Conservation (phyloP, 306 rosid genomes). For the Prunus salicina region DNA sequence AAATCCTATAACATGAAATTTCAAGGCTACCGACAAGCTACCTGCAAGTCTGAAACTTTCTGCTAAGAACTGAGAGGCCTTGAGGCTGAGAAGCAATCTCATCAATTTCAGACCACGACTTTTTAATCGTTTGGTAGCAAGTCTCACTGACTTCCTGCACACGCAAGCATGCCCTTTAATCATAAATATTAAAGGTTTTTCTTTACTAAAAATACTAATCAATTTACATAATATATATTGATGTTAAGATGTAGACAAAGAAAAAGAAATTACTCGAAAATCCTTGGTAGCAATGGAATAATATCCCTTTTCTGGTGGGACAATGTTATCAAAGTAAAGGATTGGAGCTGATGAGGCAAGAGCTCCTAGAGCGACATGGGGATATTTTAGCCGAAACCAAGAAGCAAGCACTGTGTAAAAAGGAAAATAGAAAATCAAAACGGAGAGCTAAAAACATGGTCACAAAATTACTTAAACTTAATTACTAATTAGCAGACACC, state of each 20-base stretch:
- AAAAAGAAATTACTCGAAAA: slow-evolving; percentile 45
- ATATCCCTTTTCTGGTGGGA: slow-evolving; percentile 46
- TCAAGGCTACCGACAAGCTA: neutral
- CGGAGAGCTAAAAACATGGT: neutral
- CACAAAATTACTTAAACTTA: neutral
- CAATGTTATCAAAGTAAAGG: slow-evolving; percentile 56
- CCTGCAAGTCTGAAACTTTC: slow-evolving; percentile 56
- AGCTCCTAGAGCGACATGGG: slow-evolving; percentile 73
- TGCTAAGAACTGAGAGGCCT: slow-evolving; percentile 56
- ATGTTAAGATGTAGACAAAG: neutral
- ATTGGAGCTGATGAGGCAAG: slow-evolving; percentile 85
- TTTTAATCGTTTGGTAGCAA: slow-evolving; percentile 52
- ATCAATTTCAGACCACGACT: slow-evolving; percentile 68
- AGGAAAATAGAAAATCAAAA: neutral
- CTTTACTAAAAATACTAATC: neutral
- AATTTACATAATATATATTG: neutral
- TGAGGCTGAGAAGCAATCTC: slow-evolving; percentile 34
- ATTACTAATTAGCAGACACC: slow-evolving; percentile 15
- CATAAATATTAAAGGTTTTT: neutral
- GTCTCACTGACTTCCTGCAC: slow-evolving; percentile 61
- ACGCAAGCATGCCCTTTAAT: neutral
- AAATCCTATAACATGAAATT: neutral
- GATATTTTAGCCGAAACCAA: slow-evolving; percentile 87
- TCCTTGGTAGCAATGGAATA: slow-evolving; percentile 51
- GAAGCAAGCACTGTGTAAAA: slow-evolving; percentile 62